phyloP scores from a whole-genome alignment of 2,329 filamentous ascomycete genomes.

The Ophiostoma tasmaniense region DNA sequence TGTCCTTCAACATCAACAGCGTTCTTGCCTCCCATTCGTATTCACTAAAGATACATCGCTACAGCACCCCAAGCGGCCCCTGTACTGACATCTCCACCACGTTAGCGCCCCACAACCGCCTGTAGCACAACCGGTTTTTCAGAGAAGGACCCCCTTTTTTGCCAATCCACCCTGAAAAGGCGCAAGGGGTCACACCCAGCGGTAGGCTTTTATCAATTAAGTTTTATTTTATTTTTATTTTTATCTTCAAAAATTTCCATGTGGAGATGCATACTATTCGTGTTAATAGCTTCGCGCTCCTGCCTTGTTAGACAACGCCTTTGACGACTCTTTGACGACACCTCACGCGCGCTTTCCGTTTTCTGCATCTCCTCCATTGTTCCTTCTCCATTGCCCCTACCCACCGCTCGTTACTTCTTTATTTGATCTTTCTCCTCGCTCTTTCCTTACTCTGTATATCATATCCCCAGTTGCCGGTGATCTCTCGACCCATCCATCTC shows the following conservation, averaged over 20 bases:
- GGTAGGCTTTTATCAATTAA: neutral
- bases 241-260: neutral
- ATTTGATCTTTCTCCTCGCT: neutral
- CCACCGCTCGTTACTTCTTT: neutral
- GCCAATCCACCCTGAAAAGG: neutral
- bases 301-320: neutral
- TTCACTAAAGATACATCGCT: neutral
- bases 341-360: neutral
- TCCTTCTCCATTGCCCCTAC: constrained; percentile 12
- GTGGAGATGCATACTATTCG: neutral
- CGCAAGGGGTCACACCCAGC: neutral
- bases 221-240: neutral
- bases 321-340: neutral
- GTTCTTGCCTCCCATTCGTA: neutral
- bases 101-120: constrained; percentile 9
- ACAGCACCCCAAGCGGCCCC: neutral
- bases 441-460: neutral
- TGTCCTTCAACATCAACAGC: neutral
- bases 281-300: neutral
- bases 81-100: constrained; percentile 8
- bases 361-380: constrained; percentile 4
- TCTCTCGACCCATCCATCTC: neutral
- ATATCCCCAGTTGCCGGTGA: neutral
- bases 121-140: constrained; percentile 14
- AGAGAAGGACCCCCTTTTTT: constrained; percentile 1